Evolutionary conservation across 169 alveolate genomes (phyloP).

Genomic region (Plasmodium yoelii): DNA sequence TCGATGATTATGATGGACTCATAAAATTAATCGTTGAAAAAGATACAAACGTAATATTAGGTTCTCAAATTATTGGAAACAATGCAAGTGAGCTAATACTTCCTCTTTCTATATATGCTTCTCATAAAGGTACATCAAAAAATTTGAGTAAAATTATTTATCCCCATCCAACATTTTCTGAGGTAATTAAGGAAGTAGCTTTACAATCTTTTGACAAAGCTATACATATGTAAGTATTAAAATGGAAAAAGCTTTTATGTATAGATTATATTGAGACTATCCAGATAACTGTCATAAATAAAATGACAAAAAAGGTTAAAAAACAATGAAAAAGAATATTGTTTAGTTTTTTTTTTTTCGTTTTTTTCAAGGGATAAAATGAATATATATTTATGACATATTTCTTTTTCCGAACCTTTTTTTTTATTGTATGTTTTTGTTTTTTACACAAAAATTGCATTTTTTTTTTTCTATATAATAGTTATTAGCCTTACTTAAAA

Average conservation of each 20-base stretch:
- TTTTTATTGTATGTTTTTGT: too few species aligned
- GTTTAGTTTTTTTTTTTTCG: too few species aligned
- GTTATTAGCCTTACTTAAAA: too few species aligned
- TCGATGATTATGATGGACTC: constrained; percentile 96
- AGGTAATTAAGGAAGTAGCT: constrained; percentile 96
- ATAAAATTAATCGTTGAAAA: constrained; percentile 91
- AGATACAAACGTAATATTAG: constrained; percentile 95
- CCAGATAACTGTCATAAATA: too few species aligned
- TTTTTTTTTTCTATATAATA: too few species aligned
- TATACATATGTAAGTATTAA: constrained; percentile 88
- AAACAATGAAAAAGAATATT: neutral
- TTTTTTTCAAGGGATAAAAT: too few species aligned
- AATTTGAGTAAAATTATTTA: constrained; percentile 96
- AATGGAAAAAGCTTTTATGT: neutral
- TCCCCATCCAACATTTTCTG: constrained; percentile 99
- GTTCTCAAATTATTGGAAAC: constrained; percentile 97
- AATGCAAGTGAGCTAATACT: constrained; percentile 98
- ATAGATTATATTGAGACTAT: neutral
- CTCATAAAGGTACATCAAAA: constrained; percentile 96
- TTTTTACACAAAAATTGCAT: too few species aligned
- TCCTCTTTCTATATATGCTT: constrained; percentile 94
- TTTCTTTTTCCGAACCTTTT: too few species aligned
- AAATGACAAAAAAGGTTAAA: neutral
- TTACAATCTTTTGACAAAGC: constrained; percentile 95
- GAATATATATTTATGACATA: too few species aligned